Conservation (phyloP, 2,329 filamentous ascomycete genomes). For the Neopestalotiopsis sp. region DNA sequence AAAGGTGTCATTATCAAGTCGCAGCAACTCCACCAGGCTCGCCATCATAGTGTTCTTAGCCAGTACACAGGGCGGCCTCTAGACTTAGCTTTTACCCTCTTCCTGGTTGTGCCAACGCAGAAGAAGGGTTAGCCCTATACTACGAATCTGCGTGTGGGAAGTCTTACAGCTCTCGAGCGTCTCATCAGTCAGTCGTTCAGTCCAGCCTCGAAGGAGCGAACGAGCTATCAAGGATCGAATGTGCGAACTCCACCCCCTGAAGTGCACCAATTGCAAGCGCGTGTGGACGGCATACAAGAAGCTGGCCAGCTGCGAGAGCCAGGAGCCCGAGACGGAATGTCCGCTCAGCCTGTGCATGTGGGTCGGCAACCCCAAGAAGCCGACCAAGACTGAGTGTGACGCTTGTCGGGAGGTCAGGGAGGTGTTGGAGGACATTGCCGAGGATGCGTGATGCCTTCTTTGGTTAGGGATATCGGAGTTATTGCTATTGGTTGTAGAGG, state of each 20-base stretch:
- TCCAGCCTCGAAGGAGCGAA: not conserved
- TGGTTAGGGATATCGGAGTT: not conserved
- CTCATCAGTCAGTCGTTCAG: not conserved
- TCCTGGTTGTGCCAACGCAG: no score
- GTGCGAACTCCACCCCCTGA: slow-evolving; percentile 43
- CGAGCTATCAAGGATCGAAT: slow-evolving; percentile 26
- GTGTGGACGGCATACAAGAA: slow-evolving; percentile 40
- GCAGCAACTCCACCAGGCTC: no score
- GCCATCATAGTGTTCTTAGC: no score
- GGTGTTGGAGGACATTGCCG: slow-evolving; percentile 32
- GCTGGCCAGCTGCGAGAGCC: slow-evolving; percentile 42
- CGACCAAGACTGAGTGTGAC: slow-evolving; percentile 38
- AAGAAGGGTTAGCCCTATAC: no score
- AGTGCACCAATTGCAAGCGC: slow-evolving; percentile 36
- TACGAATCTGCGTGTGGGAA: no score
- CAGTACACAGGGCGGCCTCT: no score
- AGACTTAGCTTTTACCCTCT: no score
- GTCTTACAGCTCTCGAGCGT: no score
- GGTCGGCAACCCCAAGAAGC: slow-evolving; percentile 38
- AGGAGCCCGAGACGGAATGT: slow-evolving; percentile 34
- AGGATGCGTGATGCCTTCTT: slow-evolving; percentile 18
- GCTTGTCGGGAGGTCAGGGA: slow-evolving; percentile 35
- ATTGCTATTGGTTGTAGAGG: not conserved
- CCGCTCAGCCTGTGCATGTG: slow-evolving; percentile 43
- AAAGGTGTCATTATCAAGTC: no score